Base-by-base conservation (phyloP, 495 filamentous ascomycete species). In the Neurospora discreta region DNA sequence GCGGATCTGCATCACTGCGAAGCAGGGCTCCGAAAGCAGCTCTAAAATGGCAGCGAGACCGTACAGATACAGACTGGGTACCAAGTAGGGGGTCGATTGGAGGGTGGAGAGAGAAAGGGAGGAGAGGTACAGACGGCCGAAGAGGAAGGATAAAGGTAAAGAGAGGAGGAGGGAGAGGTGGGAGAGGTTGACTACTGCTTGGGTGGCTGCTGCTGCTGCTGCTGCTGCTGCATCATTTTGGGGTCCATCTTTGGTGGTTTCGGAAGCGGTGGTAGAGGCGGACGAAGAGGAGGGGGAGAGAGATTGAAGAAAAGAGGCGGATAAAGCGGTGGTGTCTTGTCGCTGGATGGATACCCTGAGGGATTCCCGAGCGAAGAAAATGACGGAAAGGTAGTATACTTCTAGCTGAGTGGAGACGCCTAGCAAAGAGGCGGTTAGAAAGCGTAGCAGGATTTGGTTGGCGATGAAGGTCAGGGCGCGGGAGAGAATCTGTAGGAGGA, bases 291-390 rank as follows among this genome's bases (percentile, higher is more conserved):
- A 13, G 1, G 30, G 36, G 39, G 71, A 65, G 18, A 71, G n/a
- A n/a, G n/a, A n/a, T n/a, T n/a, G n/a, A n/a, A n/a, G 39, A 39
- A 72, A 33, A 43, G 33, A 65, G 3, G 65, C 71, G 0, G 70
- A 67, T 23, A 60, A 33, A 33, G 23, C 18, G 68, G 18, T 42
- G 69, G 74, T 80, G 38, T 88, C 85, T 73, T 97, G 91, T 72
- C 95, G 87, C 79, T 97, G 94, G 42, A 97, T 86, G 4, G 94
- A 93, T 30, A 93, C 89, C 20, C 95, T 88, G 52, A 98, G 82
- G 70, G 90, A 92, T 81, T 99, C 95, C 39, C 95, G 86, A 0
- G 95, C 92, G 74, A 98, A 98, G 79, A 93, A 97, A 3, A 98
- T 84, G 13, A 96, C 89, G 3, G 92, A 90, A 39, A 94, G 90